Percentiles rank a stretch among this genome's conserved stretches.
Evolutionary conservation across 2,329 filamentous ascomycete genomes (phyloP).

Genomic region (Alternaria rosae): DNA sequence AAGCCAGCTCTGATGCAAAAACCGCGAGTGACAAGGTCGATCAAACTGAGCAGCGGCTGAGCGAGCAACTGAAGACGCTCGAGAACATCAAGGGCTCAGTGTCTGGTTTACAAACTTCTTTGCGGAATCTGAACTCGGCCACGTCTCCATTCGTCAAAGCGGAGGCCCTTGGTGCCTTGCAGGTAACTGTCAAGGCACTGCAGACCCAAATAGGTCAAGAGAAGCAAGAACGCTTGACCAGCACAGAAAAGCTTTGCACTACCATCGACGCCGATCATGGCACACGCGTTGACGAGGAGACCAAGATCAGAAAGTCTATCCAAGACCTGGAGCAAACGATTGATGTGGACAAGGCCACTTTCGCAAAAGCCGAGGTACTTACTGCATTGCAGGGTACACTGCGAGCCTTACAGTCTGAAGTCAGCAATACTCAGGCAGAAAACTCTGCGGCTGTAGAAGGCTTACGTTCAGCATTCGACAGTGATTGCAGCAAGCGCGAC

Average conservation of each 20-base stretch:
- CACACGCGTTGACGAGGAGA: background rate
- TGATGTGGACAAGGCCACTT: background rate
- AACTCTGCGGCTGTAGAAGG: background rate
- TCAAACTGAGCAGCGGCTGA: background rate
- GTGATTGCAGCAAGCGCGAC: slow-evolving; percentile 4
- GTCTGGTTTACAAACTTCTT: background rate
- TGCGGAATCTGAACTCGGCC: background rate
- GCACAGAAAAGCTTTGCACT: background rate
- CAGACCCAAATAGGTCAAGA: background rate
- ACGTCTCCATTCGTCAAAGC: background rate
- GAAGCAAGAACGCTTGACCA: background rate
- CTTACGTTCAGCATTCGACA: background rate
- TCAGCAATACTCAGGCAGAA: background rate
- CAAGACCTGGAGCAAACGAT: background rate
- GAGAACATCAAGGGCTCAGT: background rate
- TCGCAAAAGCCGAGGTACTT: background rate
- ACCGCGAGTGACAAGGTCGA: background rate
- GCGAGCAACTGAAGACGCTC: background rate
- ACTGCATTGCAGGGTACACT: background rate
- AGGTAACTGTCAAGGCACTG: background rate
- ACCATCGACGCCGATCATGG: background rate
- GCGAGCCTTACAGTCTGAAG: background rate
- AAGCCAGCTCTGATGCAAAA: background rate
- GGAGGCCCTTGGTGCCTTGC: background rate
- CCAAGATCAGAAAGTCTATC: background rate